A percentile compares a stretch with the other conserved stretches of the same genome.
Evolutionary conservation across 148 eudicot species (phyloP).

Genomic region (Heliamphora exappendiculata): DNA sequence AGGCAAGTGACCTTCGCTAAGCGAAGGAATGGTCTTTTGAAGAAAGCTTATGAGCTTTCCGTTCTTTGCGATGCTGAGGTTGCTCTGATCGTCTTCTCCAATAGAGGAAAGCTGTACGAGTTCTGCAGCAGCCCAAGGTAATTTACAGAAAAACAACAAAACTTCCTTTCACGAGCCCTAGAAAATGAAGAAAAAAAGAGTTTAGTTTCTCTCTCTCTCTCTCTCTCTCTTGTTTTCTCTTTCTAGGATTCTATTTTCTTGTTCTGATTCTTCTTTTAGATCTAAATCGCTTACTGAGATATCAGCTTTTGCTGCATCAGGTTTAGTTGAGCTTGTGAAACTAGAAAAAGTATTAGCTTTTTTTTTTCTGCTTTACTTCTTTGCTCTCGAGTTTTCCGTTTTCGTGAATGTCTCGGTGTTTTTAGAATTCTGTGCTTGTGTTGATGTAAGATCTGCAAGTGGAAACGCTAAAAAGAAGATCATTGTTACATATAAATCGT

Average conservation of each 20-base stretch:
- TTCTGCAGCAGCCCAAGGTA: slow-evolving; percentile 37
- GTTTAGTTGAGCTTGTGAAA: not conserved
- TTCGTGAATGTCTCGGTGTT: slow-evolving; percentile 31
- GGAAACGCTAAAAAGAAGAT: slow-evolving; percentile 29
- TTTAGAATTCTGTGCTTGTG: slow-evolving; percentile 27
- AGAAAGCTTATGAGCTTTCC: slow-evolving; percentile 31
- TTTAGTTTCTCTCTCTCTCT: not conserved
- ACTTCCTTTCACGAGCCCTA: not conserved
- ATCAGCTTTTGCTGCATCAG: not conserved
- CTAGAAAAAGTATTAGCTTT: not conserved
- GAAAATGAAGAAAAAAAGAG: not conserved
- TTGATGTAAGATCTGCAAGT: slow-evolving; percentile 40
- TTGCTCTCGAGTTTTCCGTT: slow-evolving; percentile 20
- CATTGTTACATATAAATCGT: not conserved
- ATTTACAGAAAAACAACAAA: not conserved
- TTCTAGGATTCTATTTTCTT: not conserved
- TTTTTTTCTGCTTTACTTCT: not conserved
- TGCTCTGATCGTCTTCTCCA: slow-evolving; percentile 32
- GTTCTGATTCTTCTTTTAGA: slow-evolving; percentile 11
- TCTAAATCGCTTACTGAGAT: slow-evolving; percentile 1
- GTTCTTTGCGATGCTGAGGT: slow-evolving; percentile 32
- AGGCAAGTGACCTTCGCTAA: slow-evolving; percentile 31
- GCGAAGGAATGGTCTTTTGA: slow-evolving; percentile 27
- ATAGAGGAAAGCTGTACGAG: slow-evolving; percentile 30
- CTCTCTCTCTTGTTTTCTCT: not conserved